Conservation (phyloP, 1,284 basidiomycete genomes). For the Malassezia equina region DNA sequence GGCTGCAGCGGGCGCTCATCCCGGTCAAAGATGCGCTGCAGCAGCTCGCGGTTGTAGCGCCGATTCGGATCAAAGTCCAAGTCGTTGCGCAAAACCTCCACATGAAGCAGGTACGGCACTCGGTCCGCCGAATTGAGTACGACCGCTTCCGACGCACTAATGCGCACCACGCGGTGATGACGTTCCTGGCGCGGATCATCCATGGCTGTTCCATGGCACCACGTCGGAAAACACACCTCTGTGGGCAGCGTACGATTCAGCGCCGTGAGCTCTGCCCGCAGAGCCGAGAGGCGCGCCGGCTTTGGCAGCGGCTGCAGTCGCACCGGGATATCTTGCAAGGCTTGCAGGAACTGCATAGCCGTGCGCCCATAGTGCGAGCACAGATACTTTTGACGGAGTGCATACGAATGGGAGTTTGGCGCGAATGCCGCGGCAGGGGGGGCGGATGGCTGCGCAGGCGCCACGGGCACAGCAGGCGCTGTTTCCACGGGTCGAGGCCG, state of each 20-base stretch:
- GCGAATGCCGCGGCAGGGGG: not conserved
- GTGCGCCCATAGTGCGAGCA: constrained; percentile 63
- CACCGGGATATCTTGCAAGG: constrained; percentile 85
- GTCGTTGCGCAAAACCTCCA: constrained; percentile 83
- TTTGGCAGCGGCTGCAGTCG: constrained; percentile 82
- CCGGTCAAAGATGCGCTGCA: constrained; percentile 65
- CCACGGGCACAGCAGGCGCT: not conserved
- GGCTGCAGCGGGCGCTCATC: not conserved
- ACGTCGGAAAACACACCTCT: constrained; percentile 91
- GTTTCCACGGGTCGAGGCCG: not conserved
- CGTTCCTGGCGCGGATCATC: constrained; percentile 17
- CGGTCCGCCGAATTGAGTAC: constrained; percentile 96
- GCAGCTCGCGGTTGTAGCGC: constrained; percentile 66
- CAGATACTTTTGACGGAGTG: constrained; percentile 32
- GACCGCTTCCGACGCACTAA: constrained; percentile 93
- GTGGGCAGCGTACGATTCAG: constrained; percentile 85
- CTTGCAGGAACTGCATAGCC: constrained; percentile 80
- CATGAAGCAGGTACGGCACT: constrained; percentile 82
- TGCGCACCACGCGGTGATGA: constrained; percentile 91
- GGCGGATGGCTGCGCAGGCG: not conserved
- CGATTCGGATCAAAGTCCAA: constrained; percentile 83
- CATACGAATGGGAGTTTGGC: constrained; percentile 11
- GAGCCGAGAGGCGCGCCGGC: constrained; percentile 82
- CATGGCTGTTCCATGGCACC: constrained; percentile 56
- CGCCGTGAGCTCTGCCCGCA: constrained; percentile 87